phyloP scores from a whole-genome alignment of 192 early-diverging fungal species.

The Phlyctochytrium arcticum region DNA sequence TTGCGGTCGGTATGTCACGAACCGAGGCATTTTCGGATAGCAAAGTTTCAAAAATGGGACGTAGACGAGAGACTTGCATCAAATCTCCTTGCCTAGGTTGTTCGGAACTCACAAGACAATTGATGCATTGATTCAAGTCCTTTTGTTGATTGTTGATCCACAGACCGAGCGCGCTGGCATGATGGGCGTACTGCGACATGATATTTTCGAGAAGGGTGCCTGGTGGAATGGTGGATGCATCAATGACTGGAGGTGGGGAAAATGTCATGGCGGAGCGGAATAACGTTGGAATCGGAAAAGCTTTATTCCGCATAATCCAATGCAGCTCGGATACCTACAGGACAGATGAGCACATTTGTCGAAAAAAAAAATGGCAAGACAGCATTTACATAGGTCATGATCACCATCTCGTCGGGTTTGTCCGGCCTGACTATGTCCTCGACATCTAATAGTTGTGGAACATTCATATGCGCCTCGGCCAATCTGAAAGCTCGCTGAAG shows the following conservation, averaged over 20 bases:
- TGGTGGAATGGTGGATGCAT: background rate
- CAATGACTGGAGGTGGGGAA: background rate
- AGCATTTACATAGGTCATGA: constrained; percentile 29
- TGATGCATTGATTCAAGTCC: background rate
- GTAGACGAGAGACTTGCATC: too few species aligned
- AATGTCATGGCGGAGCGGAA: background rate
- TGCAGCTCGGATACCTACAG: constrained; percentile 19
- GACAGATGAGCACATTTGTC: background rate
- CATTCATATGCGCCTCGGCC: constrained; percentile 23
- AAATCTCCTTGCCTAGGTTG: too few species aligned
- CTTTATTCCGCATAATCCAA: constrained; percentile 9
- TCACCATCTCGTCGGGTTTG: constrained; percentile 24
- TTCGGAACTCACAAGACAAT: too few species aligned
- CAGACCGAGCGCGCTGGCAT: background rate
- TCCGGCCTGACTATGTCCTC: constrained; percentile 24
- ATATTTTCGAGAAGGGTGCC: background rate
- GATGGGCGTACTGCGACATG: background rate
- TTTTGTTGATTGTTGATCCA: constrained; percentile 12
- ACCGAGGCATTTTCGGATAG: too few species aligned
- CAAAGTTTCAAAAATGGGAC: too few species aligned
- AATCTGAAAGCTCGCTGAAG: constrained; percentile 23
- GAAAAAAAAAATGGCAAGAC: background rate
- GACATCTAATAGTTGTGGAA: constrained; percentile 24
- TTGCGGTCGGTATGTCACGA: too few species aligned
- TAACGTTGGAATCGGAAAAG: constrained; percentile 3